phyloP scores from a whole-genome alignment of 2,329 filamentous ascomycete species.

The Talaromyces funiculosus region DNA sequence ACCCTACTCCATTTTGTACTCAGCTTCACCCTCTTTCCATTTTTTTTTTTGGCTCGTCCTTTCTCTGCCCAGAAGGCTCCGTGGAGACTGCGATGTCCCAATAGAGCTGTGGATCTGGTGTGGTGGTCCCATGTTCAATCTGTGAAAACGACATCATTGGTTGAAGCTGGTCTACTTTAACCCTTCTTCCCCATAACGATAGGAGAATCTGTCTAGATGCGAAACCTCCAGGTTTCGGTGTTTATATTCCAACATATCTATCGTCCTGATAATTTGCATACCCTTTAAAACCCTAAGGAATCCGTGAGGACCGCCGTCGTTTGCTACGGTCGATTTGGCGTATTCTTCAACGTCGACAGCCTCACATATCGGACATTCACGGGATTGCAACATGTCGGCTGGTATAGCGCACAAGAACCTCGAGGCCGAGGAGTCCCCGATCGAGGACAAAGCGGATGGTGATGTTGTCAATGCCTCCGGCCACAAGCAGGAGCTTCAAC shows the following conservation, averaged over 20 bases:
- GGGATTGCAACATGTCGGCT: constrained; percentile 16
- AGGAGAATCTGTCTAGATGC: background rate
- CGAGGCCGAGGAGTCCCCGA: constrained; percentile 19
- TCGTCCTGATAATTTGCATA: background rate
- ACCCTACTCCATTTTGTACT: background rate
- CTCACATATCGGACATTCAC: background rate
- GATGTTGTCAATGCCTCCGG: constrained; percentile 58
- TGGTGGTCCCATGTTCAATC: background rate
- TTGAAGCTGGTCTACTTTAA: background rate
- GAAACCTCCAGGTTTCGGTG: background rate
- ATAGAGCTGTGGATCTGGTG: background rate
- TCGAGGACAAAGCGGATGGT: constrained; percentile 27
- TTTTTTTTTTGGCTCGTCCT: background rate
- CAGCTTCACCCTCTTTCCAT: background rate
- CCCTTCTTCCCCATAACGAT: background rate
- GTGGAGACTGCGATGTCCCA: background rate
- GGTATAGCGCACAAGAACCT: constrained; percentile 21
- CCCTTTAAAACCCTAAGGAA: background rate
- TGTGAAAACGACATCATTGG: background rate
- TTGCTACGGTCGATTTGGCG: background rate
- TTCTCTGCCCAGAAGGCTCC: background rate
- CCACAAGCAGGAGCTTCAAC: constrained; percentile 57
- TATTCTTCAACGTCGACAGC: background rate
- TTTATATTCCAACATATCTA: background rate
- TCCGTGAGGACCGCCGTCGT: background rate